A percentile compares a stretch with the other conserved stretches of the same genome.
Evolutionary conservation across 2,329 filamentous ascomycete species (phyloP).

Genomic region (Thielaviopsis populi): DNA sequence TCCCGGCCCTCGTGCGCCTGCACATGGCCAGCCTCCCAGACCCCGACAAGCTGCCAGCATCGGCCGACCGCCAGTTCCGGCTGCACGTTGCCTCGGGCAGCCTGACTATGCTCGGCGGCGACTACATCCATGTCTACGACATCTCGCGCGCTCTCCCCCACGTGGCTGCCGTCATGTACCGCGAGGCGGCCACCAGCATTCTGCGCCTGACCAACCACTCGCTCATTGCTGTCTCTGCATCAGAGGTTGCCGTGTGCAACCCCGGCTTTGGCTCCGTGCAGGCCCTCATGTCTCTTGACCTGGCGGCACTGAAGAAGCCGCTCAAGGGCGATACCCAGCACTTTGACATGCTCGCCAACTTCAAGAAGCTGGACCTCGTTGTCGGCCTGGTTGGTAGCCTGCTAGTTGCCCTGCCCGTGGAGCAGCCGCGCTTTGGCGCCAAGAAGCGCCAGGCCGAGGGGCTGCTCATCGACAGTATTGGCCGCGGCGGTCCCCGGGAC

Average conservation of each 20-base stretch:
- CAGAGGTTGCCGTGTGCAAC: slow-evolving; percentile 49
- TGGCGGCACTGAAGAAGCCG: slow-evolving; percentile 26
- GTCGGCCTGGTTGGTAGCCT: slow-evolving; percentile 49
- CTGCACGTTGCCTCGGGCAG: slow-evolving; percentile 49
- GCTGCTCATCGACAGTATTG: slow-evolving; percentile 58
- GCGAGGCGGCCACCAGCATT: slow-evolving; percentile 44
- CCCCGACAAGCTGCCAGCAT: slow-evolving; percentile 14
- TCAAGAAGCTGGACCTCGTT: slow-evolving; percentile 50
- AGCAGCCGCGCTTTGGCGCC: slow-evolving; percentile 39
- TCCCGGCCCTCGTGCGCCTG: slow-evolving; percentile 24
- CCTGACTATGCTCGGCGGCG: slow-evolving; percentile 43
- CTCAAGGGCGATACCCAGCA: slow-evolving; percentile 24
- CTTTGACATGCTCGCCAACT: slow-evolving; percentile 42
- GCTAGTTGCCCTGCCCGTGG: slow-evolving; percentile 55
- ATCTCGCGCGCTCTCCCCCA: slow-evolving; percentile 47
- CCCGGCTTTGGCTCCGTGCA: slow-evolving; percentile 51
- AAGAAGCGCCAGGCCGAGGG: slow-evolving; percentile 42
- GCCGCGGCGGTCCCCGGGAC: slow-evolving; percentile 40
- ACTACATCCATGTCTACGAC: slow-evolving; percentile 45
- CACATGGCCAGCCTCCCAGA: slow-evolving; percentile 27
- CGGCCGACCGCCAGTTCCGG: slow-evolving; percentile 28
- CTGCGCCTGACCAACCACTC: slow-evolving; percentile 51
- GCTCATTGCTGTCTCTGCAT: slow-evolving; percentile 43
- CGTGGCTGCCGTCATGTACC: slow-evolving; percentile 38
- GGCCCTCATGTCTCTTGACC: slow-evolving; percentile 31